phyloP scores from a whole-genome alignment of 805 yeast species.

The Yarrowia sp. region DNA sequence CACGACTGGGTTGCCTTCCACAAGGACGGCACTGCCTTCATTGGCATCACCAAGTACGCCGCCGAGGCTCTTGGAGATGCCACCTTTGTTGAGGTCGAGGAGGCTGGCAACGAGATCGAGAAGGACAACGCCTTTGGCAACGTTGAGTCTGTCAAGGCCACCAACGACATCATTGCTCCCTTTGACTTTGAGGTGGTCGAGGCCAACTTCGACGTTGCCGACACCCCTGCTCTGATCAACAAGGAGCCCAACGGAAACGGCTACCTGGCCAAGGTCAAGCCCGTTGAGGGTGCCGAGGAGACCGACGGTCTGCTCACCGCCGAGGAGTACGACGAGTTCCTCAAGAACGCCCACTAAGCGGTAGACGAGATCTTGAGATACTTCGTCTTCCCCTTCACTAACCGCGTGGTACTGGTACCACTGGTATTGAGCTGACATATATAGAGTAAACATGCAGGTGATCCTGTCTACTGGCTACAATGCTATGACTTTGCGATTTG shows the following conservation, averaged over 20 bases:
- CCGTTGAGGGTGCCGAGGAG: constrained; percentile 52
- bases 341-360: constrained; percentile 42
- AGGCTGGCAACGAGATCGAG: constrained; percentile 64
- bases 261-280: constrained; percentile 84
- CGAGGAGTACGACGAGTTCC: constrained; percentile 49
- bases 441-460: constrained; percentile 25
- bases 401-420: too few relatives aligned
- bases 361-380: too few relatives aligned
- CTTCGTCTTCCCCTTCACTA: too few relatives aligned
- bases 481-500: too few relatives aligned
- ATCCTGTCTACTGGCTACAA: too few relatives aligned
- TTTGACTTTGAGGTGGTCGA: constrained; percentile 77
- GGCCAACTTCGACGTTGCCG: constrained; percentile 69
- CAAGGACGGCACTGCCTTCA: constrained; percentile 78
- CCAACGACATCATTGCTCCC: constrained; percentile 91
- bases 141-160: constrained; percentile 93
- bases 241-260: constrained; percentile 92
- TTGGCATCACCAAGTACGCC: constrained; percentile 94
- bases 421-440: not conserved
- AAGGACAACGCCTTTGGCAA: constrained; percentile 88
- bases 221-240: constrained; percentile 79
- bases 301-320: constrained; percentile 47
- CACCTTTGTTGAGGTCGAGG: constrained; percentile 90
- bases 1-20: constrained; percentile 96
- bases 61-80: constrained; percentile 97